Evolutionary conservation across 208 protist species (phyloP).

Genomic region (Naegleria fowleri): DNA sequence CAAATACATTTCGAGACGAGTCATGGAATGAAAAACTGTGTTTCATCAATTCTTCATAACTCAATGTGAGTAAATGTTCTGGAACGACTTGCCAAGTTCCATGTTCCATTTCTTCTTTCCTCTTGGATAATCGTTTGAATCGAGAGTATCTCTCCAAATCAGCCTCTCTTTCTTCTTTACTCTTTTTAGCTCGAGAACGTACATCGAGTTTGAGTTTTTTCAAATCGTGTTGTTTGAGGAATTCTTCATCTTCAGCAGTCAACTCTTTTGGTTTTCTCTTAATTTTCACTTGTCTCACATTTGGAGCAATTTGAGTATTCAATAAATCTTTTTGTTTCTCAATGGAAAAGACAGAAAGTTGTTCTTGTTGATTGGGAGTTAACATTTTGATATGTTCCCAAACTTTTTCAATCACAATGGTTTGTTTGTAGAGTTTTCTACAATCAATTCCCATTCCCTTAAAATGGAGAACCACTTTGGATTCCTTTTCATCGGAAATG

Average conservation of each 20-base stretch:
- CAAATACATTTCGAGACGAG: not conserved
- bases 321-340: not conserved
- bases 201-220: not conserved
- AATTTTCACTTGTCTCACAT: not conserved
- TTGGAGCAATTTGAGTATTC: not conserved
- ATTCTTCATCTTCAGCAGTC: conserved; percentile 20
- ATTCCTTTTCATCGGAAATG: too few relatives aligned
- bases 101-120: not conserved
- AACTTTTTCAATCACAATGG: not conserved
- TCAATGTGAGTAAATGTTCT: not conserved
- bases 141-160: not conserved
- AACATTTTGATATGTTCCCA: conserved; percentile 2
- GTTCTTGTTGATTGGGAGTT: not conserved
- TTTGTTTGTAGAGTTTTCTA: not conserved
- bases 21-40: not conserved
- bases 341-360: not conserved
- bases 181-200: not conserved
- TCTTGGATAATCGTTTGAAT: not conserved
- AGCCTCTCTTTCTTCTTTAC: not conserved
- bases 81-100: conserved; percentile 17
- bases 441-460: not conserved
- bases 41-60: not conserved
- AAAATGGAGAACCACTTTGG: not conserved
- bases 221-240: not conserved
- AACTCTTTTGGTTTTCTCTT: not conserved